Conservation (phyloP, 768 basidiomycete species). For the Coprinopsis marcescibilis region DNA sequence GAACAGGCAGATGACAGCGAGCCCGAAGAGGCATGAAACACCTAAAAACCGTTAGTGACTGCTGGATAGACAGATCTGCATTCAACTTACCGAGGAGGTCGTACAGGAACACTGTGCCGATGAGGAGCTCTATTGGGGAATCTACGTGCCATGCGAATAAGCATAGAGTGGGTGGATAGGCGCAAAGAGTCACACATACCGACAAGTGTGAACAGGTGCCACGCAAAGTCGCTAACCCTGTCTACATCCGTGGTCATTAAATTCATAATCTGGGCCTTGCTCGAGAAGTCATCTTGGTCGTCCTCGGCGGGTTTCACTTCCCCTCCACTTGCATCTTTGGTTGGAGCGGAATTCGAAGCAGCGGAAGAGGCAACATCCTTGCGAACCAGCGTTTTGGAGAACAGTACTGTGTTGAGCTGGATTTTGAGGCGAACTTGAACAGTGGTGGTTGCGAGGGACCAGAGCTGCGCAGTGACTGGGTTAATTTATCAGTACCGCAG, state of each 20-base stretch:
- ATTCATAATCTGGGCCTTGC: slow-evolving; percentile 84
- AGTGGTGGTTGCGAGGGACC: slow-evolving; percentile 62
- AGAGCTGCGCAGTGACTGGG: slow-evolving; percentile 61
- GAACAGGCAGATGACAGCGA: slow-evolving; percentile 67
- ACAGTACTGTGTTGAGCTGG: slow-evolving; percentile 80
- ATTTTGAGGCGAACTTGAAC: slow-evolving; percentile 66
- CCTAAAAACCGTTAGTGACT: slow-evolving; percentile 23
- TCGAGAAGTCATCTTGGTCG: slow-evolving; percentile 57
- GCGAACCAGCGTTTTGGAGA: slow-evolving; percentile 79
- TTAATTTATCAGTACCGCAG: not conserved
- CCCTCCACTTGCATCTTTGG: slow-evolving; percentile 12
- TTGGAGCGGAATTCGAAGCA: slow-evolving; percentile 18
- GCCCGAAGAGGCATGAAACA: slow-evolving; percentile 70
- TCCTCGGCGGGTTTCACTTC: slow-evolving; percentile 15
- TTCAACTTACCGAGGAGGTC: slow-evolving; percentile 55
- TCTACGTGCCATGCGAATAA: slow-evolving; percentile 32
- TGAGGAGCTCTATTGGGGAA: slow-evolving; percentile 69
- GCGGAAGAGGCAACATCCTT: slow-evolving; percentile 74
- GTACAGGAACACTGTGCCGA: slow-evolving; percentile 75
- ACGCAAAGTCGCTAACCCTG: slow-evolving; percentile 78
- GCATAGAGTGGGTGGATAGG: slow-evolving; percentile 2
- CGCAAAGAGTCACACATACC: slow-evolving; percentile 36
- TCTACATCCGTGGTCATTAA: slow-evolving; percentile 95
- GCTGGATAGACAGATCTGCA: not conserved
- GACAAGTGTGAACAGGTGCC: slow-evolving; percentile 71